phyloP scores from a whole-genome alignment of 2,329 filamentous ascomycete species.

The Myriosclerotinia duriaeana region DNA sequence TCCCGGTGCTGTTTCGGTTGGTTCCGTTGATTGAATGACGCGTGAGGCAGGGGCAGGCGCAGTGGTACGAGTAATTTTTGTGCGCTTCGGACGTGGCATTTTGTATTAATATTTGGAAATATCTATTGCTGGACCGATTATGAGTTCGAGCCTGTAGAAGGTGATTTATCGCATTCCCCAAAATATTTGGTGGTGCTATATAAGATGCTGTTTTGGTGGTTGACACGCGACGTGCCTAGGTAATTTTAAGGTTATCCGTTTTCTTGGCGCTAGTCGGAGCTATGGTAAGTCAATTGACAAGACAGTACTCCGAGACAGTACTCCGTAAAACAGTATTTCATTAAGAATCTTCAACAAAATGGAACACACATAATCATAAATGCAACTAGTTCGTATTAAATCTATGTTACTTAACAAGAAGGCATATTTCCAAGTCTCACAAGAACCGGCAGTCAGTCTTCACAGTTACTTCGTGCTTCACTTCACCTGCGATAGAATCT shows the following conservation, averaged over 20 bases:
- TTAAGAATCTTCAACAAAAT: no score
- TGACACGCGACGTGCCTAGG: background rate
- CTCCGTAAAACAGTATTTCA: no score
- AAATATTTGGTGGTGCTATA: background rate
- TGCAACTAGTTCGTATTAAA: background rate
- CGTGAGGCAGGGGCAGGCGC: background rate
- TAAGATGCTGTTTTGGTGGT: background rate
- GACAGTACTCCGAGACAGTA: no score
- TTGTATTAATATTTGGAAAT: background rate
- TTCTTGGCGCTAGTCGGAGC: slow-evolving; percentile 4
- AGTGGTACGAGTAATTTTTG: slow-evolving; percentile 4
- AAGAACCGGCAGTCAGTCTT: background rate
- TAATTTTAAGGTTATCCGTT: background rate
- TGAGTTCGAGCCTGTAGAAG: background rate
- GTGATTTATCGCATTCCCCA: background rate
- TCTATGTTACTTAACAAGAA: background rate
- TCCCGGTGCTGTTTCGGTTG: slow-evolving; percentile 13
- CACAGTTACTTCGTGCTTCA: no score
- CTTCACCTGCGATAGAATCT: background rate
- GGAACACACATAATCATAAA: background rate
- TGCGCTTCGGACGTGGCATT: slow-evolving; percentile 17
- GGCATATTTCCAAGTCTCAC: background rate
- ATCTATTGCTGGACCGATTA: background rate
- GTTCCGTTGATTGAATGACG: background rate
- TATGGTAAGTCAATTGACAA: background rate